phyloP scores from a whole-genome alignment of 768 basidiomycete species.

The Phlegmacium glaucopus region DNA sequence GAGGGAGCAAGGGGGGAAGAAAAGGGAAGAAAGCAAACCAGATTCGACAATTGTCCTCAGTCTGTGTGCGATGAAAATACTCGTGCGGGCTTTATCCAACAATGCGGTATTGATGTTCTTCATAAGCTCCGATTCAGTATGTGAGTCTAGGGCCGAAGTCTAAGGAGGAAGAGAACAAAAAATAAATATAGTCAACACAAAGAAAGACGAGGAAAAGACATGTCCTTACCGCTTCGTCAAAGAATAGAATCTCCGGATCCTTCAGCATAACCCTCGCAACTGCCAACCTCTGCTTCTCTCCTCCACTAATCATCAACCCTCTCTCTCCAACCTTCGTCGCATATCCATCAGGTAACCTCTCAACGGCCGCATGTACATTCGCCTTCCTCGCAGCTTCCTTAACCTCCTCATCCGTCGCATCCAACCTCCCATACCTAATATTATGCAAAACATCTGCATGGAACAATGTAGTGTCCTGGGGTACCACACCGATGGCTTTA shows the following conservation, averaged over 20 bases:
- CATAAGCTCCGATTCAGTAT: constrained; percentile 95
- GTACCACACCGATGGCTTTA: constrained; percentile 84
- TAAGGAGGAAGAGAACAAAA: constrained; percentile 25
- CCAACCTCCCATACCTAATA: constrained; percentile 85
- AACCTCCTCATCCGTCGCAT: constrained; percentile 89
- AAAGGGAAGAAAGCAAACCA: constrained; percentile 40
- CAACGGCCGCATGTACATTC: constrained; percentile 80
- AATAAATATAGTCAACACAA: background rate
- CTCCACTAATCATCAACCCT: constrained; percentile 97
- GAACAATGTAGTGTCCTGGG: constrained; percentile 97
- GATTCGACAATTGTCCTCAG: constrained; percentile 88
- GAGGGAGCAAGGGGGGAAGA: constrained; percentile 1
- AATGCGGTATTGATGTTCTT: constrained; percentile 83
- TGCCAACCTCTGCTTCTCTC: constrained; percentile 96
- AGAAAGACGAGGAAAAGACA: constrained; percentile 7
- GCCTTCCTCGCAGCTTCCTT: constrained; percentile 80
- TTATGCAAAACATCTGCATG: constrained; percentile 96
- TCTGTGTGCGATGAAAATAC: constrained; percentile 95
- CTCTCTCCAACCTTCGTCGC: constrained; percentile 91
- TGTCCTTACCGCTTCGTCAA: constrained; percentile 95
- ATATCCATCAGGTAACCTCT: constrained; percentile 82
- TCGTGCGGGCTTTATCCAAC: constrained; percentile 77
- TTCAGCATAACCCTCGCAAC: constrained; percentile 91
- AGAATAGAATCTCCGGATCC: constrained; percentile 94
- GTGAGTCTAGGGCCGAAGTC: constrained; percentile 95